Percentiles rank a stretch among this genome's conserved stretches.
phyloP scores from a whole-genome alignment of 257 asterid species.

The Leonotis leonurus region DNA sequence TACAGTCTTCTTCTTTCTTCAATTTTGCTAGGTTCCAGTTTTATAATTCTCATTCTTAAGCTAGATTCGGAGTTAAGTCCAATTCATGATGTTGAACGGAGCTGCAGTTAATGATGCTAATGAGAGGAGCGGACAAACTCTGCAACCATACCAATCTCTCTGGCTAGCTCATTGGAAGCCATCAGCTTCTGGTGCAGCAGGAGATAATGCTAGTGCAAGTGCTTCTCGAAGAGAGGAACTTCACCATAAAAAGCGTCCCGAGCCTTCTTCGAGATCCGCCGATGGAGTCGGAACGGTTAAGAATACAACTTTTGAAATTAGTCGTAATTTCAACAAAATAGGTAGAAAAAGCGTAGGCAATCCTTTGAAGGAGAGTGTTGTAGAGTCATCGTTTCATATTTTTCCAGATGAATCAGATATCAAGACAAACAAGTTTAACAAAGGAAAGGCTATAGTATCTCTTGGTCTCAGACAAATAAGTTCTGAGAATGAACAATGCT shows the following conservation, averaged over 20 bases:
- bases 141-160: slow-evolving; percentile 32
- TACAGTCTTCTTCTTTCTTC: too few relatives aligned
- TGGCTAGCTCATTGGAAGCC: slow-evolving; percentile 64
- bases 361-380: too few relatives aligned
- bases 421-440: background rate
- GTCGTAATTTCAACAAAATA: slow-evolving; percentile 10
- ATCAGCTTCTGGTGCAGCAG: slow-evolving; percentile 16
- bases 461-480: slow-evolving; percentile 10
- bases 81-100: slow-evolving; percentile 39
- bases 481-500: slow-evolving; percentile 19
- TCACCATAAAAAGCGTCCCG: slow-evolving; percentile 17
- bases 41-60: too few relatives aligned
- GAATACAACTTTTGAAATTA: slow-evolving; percentile 9
- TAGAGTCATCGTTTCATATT: too few relatives aligned
- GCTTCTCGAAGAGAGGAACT: slow-evolving; percentile 21
- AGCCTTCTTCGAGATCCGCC: slow-evolving; percentile 16
- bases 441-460: slow-evolving; percentile 22
- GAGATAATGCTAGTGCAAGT: slow-evolving; percentile 4
- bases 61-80: background rate
- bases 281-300: slow-evolving; percentile 20
- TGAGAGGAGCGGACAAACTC: slow-evolving; percentile 24
- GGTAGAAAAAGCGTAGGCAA: slow-evolving; percentile 22
- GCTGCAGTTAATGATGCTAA: slow-evolving; percentile 21
- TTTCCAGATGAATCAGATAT: background rate
- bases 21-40: too few relatives aligned